Percentiles rank a stretch among this genome's conserved stretches.
phyloP scores from a whole-genome alignment of 441 rosid species.

The Pelargonium fulgidum region DNA sequence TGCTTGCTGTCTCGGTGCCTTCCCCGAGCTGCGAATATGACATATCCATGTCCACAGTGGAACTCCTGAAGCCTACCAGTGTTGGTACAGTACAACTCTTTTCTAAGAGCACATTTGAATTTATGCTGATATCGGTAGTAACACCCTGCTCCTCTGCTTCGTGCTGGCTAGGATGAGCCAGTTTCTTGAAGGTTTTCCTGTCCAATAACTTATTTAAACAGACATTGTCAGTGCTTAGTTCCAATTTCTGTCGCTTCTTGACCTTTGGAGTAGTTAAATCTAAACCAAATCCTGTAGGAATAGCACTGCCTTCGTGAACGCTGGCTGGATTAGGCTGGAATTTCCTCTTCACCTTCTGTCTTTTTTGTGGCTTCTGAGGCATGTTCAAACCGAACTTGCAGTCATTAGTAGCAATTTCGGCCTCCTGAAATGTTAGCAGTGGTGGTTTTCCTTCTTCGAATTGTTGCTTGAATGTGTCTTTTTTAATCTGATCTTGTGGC shows the following conservation, averaged over 20 bases:
- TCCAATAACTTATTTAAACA: not conserved
- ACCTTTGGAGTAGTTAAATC: slow-evolving; percentile 6
- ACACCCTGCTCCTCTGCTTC: not conserved
- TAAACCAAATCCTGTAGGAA: slow-evolving; percentile 4
- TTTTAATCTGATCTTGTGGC: slow-evolving; percentile 30
- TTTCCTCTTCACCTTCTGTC: slow-evolving; percentile 13
- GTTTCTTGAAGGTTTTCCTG: slow-evolving; percentile 11
- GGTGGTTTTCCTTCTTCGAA: slow-evolving; percentile 24
- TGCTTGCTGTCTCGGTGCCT: not conserved
- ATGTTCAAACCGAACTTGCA: not conserved
- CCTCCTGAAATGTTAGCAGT: not conserved
- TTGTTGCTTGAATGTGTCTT: slow-evolving; percentile 20
- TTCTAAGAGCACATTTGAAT: not conserved
- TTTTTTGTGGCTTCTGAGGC: slow-evolving; percentile 6
- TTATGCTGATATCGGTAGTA: not conserved
- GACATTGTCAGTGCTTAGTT: not conserved
- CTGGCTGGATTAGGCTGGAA: not conserved
- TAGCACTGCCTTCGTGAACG: not conserved
- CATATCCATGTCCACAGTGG: not conserved
- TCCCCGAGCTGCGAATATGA: slow-evolving; percentile 8
- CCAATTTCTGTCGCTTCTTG: not conserved
- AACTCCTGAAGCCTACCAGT: not conserved
- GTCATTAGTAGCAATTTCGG: slow-evolving; percentile 13
- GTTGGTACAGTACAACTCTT: not conserved
- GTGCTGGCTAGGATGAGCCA: not conserved